Conservation (phyloP, 441 rosid genomes). For the Adansonia madagascariensis region DNA sequence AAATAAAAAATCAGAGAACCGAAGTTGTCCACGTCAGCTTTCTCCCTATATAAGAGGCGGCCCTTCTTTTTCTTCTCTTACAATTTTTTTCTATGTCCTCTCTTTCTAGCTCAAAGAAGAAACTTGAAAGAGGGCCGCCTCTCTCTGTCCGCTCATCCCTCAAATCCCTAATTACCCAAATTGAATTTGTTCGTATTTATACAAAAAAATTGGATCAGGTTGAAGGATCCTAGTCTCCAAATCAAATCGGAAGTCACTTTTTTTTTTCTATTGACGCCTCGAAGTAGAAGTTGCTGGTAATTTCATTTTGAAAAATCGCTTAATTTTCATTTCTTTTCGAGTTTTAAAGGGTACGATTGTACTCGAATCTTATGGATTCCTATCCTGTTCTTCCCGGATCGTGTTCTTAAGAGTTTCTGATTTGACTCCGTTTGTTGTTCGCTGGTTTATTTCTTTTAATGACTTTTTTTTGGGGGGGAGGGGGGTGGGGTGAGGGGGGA, state of each 20-base stretch:
- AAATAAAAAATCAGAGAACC: background rate
- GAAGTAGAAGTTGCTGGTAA: slow-evolving; percentile 1
- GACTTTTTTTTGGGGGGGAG: background rate
- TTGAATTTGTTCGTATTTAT: background rate
- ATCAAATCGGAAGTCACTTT: background rate
- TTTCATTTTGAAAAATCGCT: background rate
- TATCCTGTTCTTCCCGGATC: background rate
- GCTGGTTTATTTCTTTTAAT: too few relatives aligned
- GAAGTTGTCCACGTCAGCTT: background rate
- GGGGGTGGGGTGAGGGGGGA: too few relatives aligned
- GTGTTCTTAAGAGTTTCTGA: background rate
- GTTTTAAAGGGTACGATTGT: background rate
- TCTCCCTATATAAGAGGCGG: background rate
- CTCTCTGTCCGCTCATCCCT: background rate
- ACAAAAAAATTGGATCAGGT: background rate
- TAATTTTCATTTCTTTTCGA: background rate
- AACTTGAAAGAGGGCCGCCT: background rate
- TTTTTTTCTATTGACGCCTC: background rate
- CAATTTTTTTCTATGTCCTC: too few relatives aligned
- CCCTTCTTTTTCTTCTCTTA: background rate
- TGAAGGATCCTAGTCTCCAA: background rate
- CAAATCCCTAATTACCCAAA: background rate
- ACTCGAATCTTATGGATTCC: background rate
- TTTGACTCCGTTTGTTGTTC: background rate
- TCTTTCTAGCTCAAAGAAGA: background rate